Conservation (phyloP, 805 yeast genomes). For the Priceomyces carsonii region DNA sequence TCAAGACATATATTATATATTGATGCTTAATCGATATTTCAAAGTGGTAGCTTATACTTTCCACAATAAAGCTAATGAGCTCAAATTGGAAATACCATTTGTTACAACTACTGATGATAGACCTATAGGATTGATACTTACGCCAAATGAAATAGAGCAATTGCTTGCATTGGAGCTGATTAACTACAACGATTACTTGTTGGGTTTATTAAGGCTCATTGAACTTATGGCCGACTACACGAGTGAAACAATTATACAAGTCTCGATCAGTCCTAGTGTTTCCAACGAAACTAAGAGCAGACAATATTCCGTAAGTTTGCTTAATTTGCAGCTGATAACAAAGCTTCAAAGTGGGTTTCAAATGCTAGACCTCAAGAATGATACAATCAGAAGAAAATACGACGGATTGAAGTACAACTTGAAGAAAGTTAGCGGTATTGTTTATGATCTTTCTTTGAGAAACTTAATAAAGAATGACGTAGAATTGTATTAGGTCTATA, state of each 20-base stretch:
- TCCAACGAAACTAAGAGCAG: conserved; percentile 3
- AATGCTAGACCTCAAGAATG: conserved; percentile 30
- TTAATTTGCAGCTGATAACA: conserved; percentile 23
- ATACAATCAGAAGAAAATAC: conserved; percentile 23
- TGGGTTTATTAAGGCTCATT: conserved; percentile 20
- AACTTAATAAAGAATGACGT: conserved; percentile 15
- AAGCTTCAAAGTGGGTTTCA: conserved; percentile 27
- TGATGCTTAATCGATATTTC: conserved; percentile 19
- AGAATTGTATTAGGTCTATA: conserved; percentile 5
- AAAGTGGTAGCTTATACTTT: conserved; percentile 13
- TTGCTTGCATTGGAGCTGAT: conserved; percentile 8
- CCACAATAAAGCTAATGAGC: neutral
- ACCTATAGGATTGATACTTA: conserved; percentile 17
- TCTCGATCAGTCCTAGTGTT: conserved; percentile 13
- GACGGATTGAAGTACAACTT: conserved; percentile 30
- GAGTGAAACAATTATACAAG: conserved; percentile 20
- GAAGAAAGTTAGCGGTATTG: conserved; percentile 26
- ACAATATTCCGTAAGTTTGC: conserved; percentile 18
- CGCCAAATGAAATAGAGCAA: conserved; percentile 16
- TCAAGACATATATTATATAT: conserved; percentile 21
- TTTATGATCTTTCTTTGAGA: conserved; percentile 24
- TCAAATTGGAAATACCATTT: conserved; percentile 7
- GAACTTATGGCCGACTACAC: conserved; percentile 27
- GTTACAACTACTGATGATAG: conserved; percentile 6
- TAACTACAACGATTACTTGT: conserved; percentile 22